Evolutionary conservation across 108 stramenopile genomes (phyloP), one percentile per base, ranked within the genome.

Genomic region (Craspedostauros australis): DNA sequence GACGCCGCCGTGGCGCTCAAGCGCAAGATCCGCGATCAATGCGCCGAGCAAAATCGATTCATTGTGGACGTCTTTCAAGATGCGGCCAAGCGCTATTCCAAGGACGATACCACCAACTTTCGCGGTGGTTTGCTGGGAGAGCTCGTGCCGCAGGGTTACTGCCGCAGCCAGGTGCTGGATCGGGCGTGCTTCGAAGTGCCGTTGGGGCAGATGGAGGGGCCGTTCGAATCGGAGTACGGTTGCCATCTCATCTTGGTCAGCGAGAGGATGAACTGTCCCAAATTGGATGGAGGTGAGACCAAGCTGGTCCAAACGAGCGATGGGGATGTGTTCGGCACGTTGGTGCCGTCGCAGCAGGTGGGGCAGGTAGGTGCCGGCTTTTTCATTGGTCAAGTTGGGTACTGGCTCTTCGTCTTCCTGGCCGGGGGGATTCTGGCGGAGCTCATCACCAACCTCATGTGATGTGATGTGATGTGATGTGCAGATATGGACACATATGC

Each of bases 221-320:
- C 80, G 0, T 34, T 82, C 29, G 72, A 82, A 46, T 62, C 70
- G 6, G 70, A 77, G 19, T 77, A 52, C 40, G 80, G 80, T 2
- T 68, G 49, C 48, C 82, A 83, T 60, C 48, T 83, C 23, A 24
- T 83, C 20, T 32, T 83, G 43, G 77, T 83, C 3, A 54, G 59
- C 39, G 82, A 83, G 49, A 62, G 82, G 22, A 83, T 72, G 2
- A 83, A 83, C 49, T 83, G 82, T 50, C 77, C 68, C 33, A 73
- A 83, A 54, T 32, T 83, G 18, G 82, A 83, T 70, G 75, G 77
- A 8, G 33, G 33, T 18, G 62, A 70, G 16, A 83, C 63, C 9
- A 64, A 37, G 42, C 59, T 83, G 22, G 37, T 62, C 15, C 62
- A 57, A 46, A 54, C 53, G 4, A n/a, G 43, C 15, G 28, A 42